These are phyloP conservation scores for Monosporozyma aquatica DNA, from an alignment of 805 yeast species.

Conservation along the genomic window DNA sequence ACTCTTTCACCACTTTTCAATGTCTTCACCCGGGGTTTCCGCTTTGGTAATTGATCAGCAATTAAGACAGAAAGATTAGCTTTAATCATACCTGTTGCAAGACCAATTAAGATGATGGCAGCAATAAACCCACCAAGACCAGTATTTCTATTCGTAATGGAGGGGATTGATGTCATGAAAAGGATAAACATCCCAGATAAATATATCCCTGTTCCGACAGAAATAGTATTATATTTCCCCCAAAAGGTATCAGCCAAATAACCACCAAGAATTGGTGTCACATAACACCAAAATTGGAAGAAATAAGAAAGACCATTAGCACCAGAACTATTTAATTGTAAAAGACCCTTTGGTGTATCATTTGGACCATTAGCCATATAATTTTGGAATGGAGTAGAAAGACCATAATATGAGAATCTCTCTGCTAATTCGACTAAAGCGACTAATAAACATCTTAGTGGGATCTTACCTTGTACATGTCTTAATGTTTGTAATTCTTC, in stretches of 20 bases:
- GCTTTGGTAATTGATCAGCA: conserved; percentile 64
- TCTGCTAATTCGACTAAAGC: conserved; percentile 70
- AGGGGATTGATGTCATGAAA: conserved; percentile 61
- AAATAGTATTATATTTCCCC: conserved; percentile 66
- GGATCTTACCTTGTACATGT: conserved; percentile 37
- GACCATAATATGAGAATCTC: conserved; percentile 73
- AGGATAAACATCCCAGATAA: conserved; percentile 53
- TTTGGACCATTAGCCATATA: conserved; percentile 54
- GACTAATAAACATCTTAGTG: conserved; percentile 42
- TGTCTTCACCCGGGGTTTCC: conserved; percentile 49
- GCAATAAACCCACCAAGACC: conserved; percentile 53
- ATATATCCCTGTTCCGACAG: conserved; percentile 50
- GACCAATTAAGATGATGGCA: conserved; percentile 44
- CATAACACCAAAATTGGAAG: conserved; percentile 75
- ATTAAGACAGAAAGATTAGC: conserved; percentile 60
- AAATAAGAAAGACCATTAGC: conserved; percentile 68
- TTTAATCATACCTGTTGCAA: conserved; percentile 78
- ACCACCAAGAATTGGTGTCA: conserved; percentile 73
- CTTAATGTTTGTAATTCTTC: conserved; percentile 24
- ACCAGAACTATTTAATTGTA: conserved; percentile 49
- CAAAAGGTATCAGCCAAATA: conserved; percentile 63
- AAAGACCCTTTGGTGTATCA: conserved; percentile 42
- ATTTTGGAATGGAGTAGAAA: conserved; percentile 67
- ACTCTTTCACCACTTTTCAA: conserved; percentile 57
- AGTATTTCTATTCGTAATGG: conserved; percentile 39